Evolutionary conservation across 805 yeast species (phyloP), one percentile per base, ranked within the genome.

Genomic region (Candida palmyrensis): DNA sequence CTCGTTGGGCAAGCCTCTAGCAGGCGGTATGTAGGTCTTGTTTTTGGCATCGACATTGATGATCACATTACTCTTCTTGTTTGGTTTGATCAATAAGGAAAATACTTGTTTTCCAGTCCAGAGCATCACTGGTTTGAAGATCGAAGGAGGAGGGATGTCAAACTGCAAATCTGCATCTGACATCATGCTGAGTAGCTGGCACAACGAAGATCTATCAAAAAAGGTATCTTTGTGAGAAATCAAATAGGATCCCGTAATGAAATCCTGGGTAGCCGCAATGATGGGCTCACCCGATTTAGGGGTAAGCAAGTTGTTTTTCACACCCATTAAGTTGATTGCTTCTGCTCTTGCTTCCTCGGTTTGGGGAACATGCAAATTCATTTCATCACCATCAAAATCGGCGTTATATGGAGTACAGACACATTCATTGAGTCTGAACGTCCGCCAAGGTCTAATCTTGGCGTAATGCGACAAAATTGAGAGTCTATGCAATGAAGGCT

Each of bases 391-490:
- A 60, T 92, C 98, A 56, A 92, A 92, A 74, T 92, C 99, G 25
- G 99, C 99, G 58, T 94, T 94, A 63, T 92, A 92, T 2, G 98
- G 98, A 0, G 98, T 92, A 66, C 98, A 92, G 7, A 92, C 99
- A 81, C 98, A 92, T 61, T 92, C 97, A 55, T 92, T 92, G 47
- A 92, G 71, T 46, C 99, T 72, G 66, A 92, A 86, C 2, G 99
- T 92, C 65, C 98, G 75, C 97, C 97, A 92, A 0, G 98, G 98
- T 52, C 95, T 75, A 48, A 92, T 81, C 53, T 87, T 89, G 29
- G 96, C 99, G 59, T 81, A 89, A 68, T 92, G 99, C 2, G 97
- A 82, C 45, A 92, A 68, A 60, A 92, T 92, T 2, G 97, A 88
- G 31, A 92, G 68, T 57, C 98, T 75, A 61, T 92, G 99, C 55